phyloP scores from a whole-genome alignment of 1,284 basidiomycete species.

The Puccinia hordei region DNA sequence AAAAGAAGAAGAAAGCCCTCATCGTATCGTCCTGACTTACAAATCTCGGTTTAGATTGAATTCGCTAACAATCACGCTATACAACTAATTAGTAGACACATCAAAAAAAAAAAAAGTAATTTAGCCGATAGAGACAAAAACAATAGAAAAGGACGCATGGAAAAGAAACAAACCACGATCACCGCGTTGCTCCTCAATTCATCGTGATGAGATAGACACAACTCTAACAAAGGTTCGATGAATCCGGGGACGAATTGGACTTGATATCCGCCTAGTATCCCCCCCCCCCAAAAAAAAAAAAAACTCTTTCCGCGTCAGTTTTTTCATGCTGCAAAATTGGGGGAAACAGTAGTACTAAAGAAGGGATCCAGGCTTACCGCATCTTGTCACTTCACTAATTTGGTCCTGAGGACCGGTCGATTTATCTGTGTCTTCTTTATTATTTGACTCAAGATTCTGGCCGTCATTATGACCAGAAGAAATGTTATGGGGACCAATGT shows the following conservation, averaged over 20 bases:
- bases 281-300: not conserved
- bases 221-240: slow-evolving; percentile 84
- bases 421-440: not conserved
- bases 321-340: too few species aligned
- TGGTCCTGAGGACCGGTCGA: slow-evolving; percentile 15
- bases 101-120: not conserved
- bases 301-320: too few species aligned
- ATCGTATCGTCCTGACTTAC: too few species aligned
- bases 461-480: not conserved
- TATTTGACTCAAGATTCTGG: not conserved
- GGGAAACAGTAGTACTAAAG: not conserved
- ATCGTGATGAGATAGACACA: slow-evolving; percentile 93
- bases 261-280: slow-evolving; percentile 54
- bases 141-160: slow-evolving; percentile 9
- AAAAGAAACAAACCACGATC: too few species aligned
- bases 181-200: slow-evolving; percentile 85
- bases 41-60: slow-evolving; percentile 44
- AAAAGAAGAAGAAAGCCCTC: too few species aligned
- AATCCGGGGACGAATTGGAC: slow-evolving; percentile 67
- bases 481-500: slow-evolving; percentile 11
- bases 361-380: slow-evolving; percentile 23
- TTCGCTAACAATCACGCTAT: slow-evolving; percentile 49
- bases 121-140: not conserved
- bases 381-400: slow-evolving; percentile 56
- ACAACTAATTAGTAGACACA: slow-evolving; percentile 23